These are phyloP conservation scores for Fusarium bactridioides DNA, from an alignment of 2,329 filamentous ascomycete species.

Conservation along the genomic window DNA sequence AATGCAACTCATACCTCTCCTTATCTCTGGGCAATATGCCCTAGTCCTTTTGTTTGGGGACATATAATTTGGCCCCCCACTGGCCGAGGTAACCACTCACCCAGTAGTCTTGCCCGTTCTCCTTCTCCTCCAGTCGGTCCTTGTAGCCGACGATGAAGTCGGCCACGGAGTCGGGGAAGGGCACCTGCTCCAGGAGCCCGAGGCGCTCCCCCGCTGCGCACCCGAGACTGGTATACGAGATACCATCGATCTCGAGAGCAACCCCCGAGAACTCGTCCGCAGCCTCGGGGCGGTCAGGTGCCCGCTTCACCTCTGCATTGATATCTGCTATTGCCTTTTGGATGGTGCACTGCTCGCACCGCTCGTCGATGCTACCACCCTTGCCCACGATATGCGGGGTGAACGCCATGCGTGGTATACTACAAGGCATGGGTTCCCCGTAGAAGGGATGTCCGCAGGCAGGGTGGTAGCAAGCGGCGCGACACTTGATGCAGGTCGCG, in stretches of 20 bases:
- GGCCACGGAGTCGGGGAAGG: not conserved
- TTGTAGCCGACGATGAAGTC: not conserved
- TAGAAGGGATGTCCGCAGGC: not conserved
- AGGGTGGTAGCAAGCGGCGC: not conserved
- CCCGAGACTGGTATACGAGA: too few relatives aligned
- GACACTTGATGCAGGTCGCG: not conserved
- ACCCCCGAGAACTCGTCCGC: not conserved
- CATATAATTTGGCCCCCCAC: not conserved
- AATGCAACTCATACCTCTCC: not conserved
- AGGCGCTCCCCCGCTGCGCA: not conserved
- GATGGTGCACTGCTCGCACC: not conserved
- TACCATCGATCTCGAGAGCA: too few relatives aligned
- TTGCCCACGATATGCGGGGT: not conserved
- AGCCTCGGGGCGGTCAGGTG: not conserved
- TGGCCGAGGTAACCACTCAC: not conserved
- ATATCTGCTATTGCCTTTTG: not conserved
- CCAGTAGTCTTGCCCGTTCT: not conserved
- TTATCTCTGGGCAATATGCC: not conserved
- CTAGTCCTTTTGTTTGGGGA: not conserved
- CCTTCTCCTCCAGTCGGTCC: not conserved
- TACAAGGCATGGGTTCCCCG: not conserved
- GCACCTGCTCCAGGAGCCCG: not conserved
- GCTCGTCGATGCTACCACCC: not conserved
- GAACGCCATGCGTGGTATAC: not conserved
- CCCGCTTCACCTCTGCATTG: not conserved